These are phyloP conservation scores for Cornus florida DNA, from an alignment of 148 eudicot species.

Conservation along the genomic window DNA sequence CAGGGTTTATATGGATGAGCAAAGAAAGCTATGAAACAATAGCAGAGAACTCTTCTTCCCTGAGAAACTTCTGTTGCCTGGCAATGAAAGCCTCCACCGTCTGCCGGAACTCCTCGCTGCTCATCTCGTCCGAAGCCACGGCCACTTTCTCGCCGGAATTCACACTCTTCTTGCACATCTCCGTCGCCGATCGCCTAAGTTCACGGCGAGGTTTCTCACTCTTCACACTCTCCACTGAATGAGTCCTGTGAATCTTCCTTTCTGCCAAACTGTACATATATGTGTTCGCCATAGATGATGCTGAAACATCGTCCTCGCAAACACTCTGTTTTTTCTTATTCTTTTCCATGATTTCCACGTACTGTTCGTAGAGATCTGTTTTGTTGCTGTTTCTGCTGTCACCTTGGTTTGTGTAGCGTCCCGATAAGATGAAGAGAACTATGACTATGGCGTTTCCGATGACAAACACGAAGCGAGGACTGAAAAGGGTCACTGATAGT, in stretches of 20 bases:
- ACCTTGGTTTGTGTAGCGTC: conserved; percentile 6
- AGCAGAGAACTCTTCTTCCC: conserved; percentile 46
- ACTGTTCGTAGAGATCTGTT: conserved; percentile 25
- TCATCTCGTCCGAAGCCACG: conserved; percentile 59
- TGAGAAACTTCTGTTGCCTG: conserved; percentile 62
- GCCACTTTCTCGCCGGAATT: not conserved
- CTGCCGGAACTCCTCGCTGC: conserved; percentile 59
- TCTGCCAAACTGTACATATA: not conserved
- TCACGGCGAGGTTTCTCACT: conserved; percentile 20
- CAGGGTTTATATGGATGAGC: not conserved
- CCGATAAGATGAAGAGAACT: conserved; percentile 51
- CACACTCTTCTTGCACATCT: not conserved
- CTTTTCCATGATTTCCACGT: conserved; percentile 23
- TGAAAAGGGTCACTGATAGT: conserved; percentile 31
- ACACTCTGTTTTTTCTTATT: not conserved
- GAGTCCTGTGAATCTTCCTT: conserved; percentile 46
- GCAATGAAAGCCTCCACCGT: conserved; percentile 73
- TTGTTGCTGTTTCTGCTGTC: not conserved
- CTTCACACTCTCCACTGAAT: conserved; percentile 41
- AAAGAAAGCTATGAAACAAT: not conserved
- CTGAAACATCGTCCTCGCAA: conserved; percentile 1
- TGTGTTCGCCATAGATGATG: not conserved
- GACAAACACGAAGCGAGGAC: conserved; percentile 72
- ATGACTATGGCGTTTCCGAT: conserved; percentile 70
- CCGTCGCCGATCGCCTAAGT: conserved; percentile 52